Evolutionary conservation across 139 green algal genomes (phyloP).

Genomic region (Coelastrella sp.): DNA sequence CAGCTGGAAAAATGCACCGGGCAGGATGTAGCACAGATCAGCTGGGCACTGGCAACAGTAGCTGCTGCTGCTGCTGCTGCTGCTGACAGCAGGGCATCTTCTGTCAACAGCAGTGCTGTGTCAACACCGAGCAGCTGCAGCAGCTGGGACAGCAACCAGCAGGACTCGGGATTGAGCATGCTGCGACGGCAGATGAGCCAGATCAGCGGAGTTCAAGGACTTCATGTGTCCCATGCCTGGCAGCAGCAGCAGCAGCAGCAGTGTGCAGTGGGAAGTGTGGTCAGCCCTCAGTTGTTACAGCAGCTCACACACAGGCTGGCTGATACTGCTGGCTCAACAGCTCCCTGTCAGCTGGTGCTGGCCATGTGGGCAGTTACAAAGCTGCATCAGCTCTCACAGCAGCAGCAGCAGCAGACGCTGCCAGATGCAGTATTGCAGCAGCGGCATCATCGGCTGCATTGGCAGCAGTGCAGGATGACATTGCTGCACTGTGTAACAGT

Average conservation of each 20-base stretch:
- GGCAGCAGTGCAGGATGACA: background rate
- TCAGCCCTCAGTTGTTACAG: slow-evolving; percentile 1
- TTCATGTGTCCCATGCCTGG: too few species aligned
- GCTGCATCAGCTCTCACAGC: slow-evolving; percentile 3
- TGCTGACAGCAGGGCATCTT: background rate
- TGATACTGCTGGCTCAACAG: background rate
- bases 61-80: slow-evolving; percentile 14
- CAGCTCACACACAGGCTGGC: background rate
- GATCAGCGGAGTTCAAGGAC: background rate
- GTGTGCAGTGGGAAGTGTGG: background rate
- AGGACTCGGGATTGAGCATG: background rate
- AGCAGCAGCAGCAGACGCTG: slow-evolving; percentile 11
- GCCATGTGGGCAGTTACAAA: slow-evolving; percentile 22
- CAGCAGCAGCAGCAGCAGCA: slow-evolving; percentile 42
- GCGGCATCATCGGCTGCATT: slow-evolving; percentile 19
- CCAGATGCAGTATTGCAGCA: background rate
- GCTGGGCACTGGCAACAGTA: slow-evolving; percentile 27
- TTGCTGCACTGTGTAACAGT: slow-evolving; percentile 1
- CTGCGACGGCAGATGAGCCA: slow-evolving; percentile 1
- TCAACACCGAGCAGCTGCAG: background rate
- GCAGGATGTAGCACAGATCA: slow-evolving; percentile 26
- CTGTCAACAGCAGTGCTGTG: background rate
- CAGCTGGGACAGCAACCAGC: background rate
- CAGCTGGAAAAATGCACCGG: slow-evolving; percentile 26
- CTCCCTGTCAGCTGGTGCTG: background rate